These are phyloP conservation scores for Jacaranda copaia DNA, from an alignment of 257 asterid species.

Conservation along the genomic window DNA sequence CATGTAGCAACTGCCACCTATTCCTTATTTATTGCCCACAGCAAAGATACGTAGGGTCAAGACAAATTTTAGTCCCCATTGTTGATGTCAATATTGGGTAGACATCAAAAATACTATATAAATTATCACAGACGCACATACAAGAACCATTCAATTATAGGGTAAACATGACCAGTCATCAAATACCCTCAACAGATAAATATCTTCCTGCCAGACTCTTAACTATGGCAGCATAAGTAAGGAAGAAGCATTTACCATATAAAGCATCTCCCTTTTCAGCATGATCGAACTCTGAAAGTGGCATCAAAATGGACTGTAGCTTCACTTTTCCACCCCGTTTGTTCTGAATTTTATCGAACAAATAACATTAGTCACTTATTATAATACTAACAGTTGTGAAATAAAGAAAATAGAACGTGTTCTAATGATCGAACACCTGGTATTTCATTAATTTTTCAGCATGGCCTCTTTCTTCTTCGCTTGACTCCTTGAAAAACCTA, in stretches of 20 bases:
- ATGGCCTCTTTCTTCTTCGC: constrained; percentile 78
- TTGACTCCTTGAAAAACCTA: constrained; percentile 86
- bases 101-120: constrained; percentile 24
- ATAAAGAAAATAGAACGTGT: neutral
- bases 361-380: neutral
- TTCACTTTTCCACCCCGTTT: constrained; percentile 80
- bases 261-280: constrained; percentile 85
- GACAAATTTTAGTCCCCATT: constrained; percentile 49
- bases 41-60: constrained; percentile 31
- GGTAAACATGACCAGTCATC: constrained; percentile 30
- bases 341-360: constrained; percentile 46
- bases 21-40: constrained; percentile 31
- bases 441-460: constrained; percentile 83
- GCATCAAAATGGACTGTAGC: constrained; percentile 74
- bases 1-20: constrained; percentile 16
- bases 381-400: neutral
- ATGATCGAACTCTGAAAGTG: constrained; percentile 75
- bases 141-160: constrained; percentile 39
- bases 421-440: constrained; percentile 57
- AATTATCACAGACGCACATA: constrained; percentile 15
- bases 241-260: constrained; percentile 55
- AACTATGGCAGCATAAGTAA: constrained; percentile 9
- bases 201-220: constrained; percentile 2
- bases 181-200: constrained; percentile 16
- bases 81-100: constrained; percentile 39